These are phyloP conservation scores for Gentiana straminea DNA, from an alignment of 257 asterid species.

Conservation along the genomic window DNA sequence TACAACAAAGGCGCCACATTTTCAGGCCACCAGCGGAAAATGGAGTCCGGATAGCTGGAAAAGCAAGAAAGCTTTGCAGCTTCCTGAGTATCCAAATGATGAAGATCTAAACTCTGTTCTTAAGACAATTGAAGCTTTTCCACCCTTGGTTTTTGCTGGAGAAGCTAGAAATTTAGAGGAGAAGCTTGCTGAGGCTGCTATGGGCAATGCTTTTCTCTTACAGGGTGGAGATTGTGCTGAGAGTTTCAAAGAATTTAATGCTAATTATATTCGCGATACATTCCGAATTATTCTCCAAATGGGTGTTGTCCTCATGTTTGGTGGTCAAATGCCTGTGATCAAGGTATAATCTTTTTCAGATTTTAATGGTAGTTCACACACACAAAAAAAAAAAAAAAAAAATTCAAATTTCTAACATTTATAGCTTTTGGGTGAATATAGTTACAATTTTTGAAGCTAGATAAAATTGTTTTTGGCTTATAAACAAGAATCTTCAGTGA, in stretches of 20 bases:
- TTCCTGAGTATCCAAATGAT: slow-evolving; percentile 64
- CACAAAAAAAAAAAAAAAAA: too few relatives aligned
- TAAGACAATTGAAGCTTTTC: slow-evolving; percentile 45
- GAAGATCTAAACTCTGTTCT: slow-evolving; percentile 53
- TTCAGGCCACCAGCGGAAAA: slow-evolving; percentile 15
- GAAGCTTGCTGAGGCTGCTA: slow-evolving; percentile 62
- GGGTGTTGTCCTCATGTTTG: slow-evolving; percentile 76
- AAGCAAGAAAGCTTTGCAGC: slow-evolving; percentile 58
- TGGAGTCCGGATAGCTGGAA: slow-evolving; percentile 67
- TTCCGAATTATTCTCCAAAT: slow-evolving; percentile 71
- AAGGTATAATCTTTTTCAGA: slow-evolving; percentile 30
- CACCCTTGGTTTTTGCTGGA: slow-evolving; percentile 84
- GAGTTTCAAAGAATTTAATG: slow-evolving; percentile 76
- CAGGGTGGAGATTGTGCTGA: slow-evolving; percentile 92
- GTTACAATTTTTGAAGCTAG: not conserved
- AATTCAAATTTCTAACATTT: not conserved
- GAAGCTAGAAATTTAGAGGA: slow-evolving; percentile 80
- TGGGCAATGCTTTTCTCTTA: slow-evolving; percentile 71
- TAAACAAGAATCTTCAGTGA: too few relatives aligned
- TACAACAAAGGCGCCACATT: slow-evolving; percentile 14
- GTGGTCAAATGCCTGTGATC: slow-evolving; percentile 74
- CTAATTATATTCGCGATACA: slow-evolving; percentile 67
- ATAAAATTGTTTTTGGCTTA: too few relatives aligned
- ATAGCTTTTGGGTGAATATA: not conserved
- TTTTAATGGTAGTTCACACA: not conserved